phyloP scores from a whole-genome alignment of 179 eudicot genomes.

The Gypsophila paniculata region DNA sequence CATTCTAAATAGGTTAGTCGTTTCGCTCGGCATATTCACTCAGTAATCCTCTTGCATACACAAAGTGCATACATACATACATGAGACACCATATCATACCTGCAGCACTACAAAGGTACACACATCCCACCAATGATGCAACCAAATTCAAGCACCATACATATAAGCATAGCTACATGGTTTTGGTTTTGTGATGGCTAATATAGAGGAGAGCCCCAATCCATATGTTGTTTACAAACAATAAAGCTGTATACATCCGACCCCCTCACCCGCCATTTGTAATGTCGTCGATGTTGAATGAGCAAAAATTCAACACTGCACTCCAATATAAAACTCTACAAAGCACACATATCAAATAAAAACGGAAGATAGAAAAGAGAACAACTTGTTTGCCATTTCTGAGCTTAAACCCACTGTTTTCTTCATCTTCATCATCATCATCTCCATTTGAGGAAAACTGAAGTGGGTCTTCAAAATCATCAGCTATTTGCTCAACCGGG shows the following conservation, averaged over 20 bases:
- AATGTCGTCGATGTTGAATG: no score
- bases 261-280: no score
- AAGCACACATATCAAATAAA: not conserved
- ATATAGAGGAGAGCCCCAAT: no score
- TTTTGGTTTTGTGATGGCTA: no score
- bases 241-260: no score
- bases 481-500: constrained; percentile 12
- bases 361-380: not conserved
- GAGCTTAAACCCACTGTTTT: constrained; percentile 49
- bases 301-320: not conserved
- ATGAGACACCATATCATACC: not conserved
- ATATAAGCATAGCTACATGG: not conserved
- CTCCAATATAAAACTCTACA: no score
- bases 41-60: not conserved
- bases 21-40: not conserved
- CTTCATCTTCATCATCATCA: constrained; percentile 27
- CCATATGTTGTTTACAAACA: no score
- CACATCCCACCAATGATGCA: not conserved
- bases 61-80: not conserved
- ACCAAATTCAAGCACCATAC: not conserved
- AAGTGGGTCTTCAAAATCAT: constrained; percentile 22
- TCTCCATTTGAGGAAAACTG: constrained; percentile 7
- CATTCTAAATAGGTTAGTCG: not conserved
- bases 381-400: constrained; percentile 77
- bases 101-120: not conserved